A percentile compares a stretch with the other conserved stretches of the same genome.
Conservation (phyloP, 2,329 filamentous ascomycete genomes). For the Rhynchosporium secalis region DNA sequence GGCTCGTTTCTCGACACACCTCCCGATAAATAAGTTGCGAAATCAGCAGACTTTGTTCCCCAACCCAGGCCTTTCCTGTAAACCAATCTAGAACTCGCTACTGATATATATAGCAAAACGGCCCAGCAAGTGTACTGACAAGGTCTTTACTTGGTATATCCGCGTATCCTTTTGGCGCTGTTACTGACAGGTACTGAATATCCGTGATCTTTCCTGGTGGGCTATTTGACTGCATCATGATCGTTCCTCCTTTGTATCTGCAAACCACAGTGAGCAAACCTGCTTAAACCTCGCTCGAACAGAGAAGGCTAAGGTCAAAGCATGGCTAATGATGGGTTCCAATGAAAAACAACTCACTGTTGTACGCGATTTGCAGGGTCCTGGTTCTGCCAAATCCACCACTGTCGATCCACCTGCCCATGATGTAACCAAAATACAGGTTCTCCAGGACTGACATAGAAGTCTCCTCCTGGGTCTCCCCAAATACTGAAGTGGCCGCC, state of each 20-base stretch:
- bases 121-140: conserved; percentile 23
- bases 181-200: conserved; percentile 22
- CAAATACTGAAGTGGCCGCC: conserved; percentile 45
- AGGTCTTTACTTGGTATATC: conserved; percentile 18
- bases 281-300: no score
- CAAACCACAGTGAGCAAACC: background rate
- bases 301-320: no score
- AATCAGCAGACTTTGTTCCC: background rate
- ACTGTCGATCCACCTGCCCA: conserved; percentile 25
- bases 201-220: conserved; percentile 22
- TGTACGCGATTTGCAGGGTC: conserved; percentile 22
- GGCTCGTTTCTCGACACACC: no score
- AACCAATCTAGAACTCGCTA: background rate
- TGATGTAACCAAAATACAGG: conserved; percentile 19
- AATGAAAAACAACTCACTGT: conserved; percentile 6
- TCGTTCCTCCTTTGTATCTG: conserved; percentile 22
- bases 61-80: background rate
- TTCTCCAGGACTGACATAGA: conserved; percentile 25
- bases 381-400: conserved; percentile 29
- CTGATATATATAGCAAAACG: conserved; percentile 26
- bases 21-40: no score
- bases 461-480: conserved; percentile 46
- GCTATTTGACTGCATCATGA: conserved; percentile 24
- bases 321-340: no score
- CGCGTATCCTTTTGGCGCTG: conserved; percentile 10